Evolutionary conservation across 2,329 filamentous ascomycete genomes (phyloP).

Genomic region (Penicillium concentricum): DNA sequence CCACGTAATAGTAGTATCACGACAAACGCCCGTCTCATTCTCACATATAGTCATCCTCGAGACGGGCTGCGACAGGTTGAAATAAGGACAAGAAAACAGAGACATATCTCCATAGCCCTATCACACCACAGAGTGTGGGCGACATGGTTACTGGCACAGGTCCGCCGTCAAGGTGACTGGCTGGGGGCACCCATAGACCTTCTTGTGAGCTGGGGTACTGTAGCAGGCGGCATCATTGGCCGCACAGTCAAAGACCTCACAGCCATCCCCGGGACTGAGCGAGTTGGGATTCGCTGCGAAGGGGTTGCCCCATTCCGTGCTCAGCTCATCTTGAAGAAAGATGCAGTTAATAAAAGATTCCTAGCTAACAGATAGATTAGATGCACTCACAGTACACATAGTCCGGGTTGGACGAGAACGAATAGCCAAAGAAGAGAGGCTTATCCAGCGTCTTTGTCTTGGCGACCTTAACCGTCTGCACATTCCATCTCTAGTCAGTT

Average conservation of each 20-base stretch:
- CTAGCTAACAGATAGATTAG: constrained; percentile 1
- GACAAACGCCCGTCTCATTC: background rate
- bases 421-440: constrained; percentile 30
- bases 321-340: constrained; percentile 22
- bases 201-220: constrained; percentile 25
- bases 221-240: constrained; percentile 26
- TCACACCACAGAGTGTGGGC: constrained; percentile 3
- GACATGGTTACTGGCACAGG: constrained; percentile 19
- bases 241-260: constrained; percentile 25
- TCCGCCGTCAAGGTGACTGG: constrained; percentile 23
- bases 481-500: constrained; percentile 14
- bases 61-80: background rate
- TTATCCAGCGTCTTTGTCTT: constrained; percentile 28
- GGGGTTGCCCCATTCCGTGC: constrained; percentile 26
- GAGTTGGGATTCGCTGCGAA: constrained; percentile 24
- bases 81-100: constrained; percentile 9
- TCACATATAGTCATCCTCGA: constrained; percentile 1
- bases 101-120: constrained; percentile 3
- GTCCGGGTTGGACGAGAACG: constrained; percentile 25
- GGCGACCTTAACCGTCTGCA: constrained; percentile 25
- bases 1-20: background rate
- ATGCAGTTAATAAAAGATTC: constrained; percentile 9
- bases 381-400: constrained; percentile 25
- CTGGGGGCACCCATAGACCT: constrained; percentile 26
- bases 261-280: constrained; percentile 26